Percentiles rank a stretch among this genome's conserved stretches.
phyloP scores from a whole-genome alignment of 202 grass and related monocot species.

The Elaeis oleifera region DNA sequence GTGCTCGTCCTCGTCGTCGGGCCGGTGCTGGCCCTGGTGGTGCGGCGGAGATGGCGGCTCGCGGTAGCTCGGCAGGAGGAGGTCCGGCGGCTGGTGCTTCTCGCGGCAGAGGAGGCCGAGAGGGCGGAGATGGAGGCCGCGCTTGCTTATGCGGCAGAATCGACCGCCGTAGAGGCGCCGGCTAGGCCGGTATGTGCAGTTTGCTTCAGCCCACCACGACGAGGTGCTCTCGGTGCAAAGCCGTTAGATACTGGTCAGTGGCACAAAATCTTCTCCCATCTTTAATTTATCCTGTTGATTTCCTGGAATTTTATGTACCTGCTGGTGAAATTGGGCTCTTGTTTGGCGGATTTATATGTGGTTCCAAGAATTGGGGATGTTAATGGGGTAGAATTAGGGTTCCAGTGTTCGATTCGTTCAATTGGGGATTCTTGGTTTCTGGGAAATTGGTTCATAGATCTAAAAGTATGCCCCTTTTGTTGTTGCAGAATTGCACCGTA shows the following conservation, averaged over 20 bases:
- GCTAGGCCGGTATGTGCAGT: conserved; percentile 23
- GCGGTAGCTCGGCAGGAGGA: conserved; percentile 42
- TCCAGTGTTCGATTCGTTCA: background rate
- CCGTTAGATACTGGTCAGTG: conserved; percentile 78
- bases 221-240: conserved; percentile 79
- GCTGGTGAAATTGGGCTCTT: background rate
- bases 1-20: conserved; percentile 12
- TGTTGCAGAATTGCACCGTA: too few relatives aligned
- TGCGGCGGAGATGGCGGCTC: conserved; percentile 15
- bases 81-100: conserved; percentile 38
- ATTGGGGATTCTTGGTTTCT: too few relatives aligned
- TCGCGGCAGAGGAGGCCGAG: conserved; percentile 46
- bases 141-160: conserved; percentile 18
- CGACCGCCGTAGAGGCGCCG: too few relatives aligned
- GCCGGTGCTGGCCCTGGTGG: conserved; percentile 25
- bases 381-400: conserved; percentile 5
- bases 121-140: conserved; percentile 37
- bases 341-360: background rate
- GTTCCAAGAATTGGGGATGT: background rate
- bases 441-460: too few relatives aligned
- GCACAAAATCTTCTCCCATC: conserved; percentile 7
- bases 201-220: conserved; percentile 44
- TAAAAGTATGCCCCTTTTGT: too few relatives aligned
- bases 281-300: conserved; percentile 17
- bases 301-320: conserved; percentile 7